These are phyloP conservation scores for Closterium sp. DNA, from an alignment of 139 green algal genomes.

Conservation along the genomic window DNA sequence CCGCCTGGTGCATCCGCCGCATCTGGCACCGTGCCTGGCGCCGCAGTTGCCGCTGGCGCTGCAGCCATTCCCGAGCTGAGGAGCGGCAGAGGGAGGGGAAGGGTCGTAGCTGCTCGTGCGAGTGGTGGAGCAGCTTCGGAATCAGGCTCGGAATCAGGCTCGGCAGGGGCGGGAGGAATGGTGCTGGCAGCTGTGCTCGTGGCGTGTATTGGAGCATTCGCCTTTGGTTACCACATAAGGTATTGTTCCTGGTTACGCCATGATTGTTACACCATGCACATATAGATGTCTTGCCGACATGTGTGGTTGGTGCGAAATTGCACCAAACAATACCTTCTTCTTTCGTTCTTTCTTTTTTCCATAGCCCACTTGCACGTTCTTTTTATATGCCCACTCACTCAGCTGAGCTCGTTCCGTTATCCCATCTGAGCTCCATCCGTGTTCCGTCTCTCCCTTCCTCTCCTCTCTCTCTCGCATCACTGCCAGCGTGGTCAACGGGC, in stretches of 20 bases:
- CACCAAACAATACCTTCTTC: neutral
- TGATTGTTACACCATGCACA: neutral
- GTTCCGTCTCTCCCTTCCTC: neutral
- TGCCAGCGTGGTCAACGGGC: conserved; percentile 41
- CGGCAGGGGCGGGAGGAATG: neutral
- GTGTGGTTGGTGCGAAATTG: neutral
- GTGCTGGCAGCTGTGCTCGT: conserved; percentile 9
- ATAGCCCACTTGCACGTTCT: no score
- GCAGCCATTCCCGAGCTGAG: neutral
- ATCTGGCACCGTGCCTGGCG: neutral
- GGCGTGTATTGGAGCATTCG: conserved; percentile 35
- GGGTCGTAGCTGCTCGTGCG: neutral
- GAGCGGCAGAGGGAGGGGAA: neutral
- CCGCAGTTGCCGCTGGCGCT: no score
- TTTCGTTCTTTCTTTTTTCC: no score
- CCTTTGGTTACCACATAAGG: conserved; percentile 46
- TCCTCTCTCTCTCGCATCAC: neutral
- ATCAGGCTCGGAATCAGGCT: neutral
- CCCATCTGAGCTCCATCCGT: no score
- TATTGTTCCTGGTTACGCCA: neutral
- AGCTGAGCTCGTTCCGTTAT: no score
- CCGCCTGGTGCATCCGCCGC: neutral
- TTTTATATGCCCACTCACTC: no score
- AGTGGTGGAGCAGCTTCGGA: neutral
- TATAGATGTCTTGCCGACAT: neutral